Base-by-base conservation (phyloP, 768 basidiomycete genomes). In the Peribolospora kevripleyi region DNA sequence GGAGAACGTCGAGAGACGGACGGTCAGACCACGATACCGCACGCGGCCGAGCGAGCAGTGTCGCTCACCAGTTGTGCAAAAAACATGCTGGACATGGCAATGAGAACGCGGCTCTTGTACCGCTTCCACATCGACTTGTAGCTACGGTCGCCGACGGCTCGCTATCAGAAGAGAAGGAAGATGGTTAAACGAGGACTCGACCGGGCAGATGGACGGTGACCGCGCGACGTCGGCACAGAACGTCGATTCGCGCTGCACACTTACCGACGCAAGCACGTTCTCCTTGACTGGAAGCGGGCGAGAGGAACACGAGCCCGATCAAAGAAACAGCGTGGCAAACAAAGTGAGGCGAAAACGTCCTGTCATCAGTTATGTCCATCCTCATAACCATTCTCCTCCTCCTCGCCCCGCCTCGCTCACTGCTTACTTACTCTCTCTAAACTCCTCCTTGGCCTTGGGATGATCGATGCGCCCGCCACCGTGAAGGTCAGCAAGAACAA, bases 11-110 rank as follows among this genome's bases (percentile, higher is more conserved):
- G 25, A 14, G 43, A n/a, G 7, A 5, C 36, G 3, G 10, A 6
- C n/a, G 14, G 39, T 48, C 8, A n/a, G 5, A 5, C 48, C 36
- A 40, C 9, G 11, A 47, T 39, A 42, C 38, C 6, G 2, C 48
- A 61, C 25, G 25, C 25, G 25, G 25, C 25, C 25, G 25, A 25
- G 25, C 25, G 25, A 25, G 25, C 25, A 25, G 25, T 25, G 25
- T 37, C 5, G 73, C 84, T 57, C 59, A 86, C 87, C 64, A 93
- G 70, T 65, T 93, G 90, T 47, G 90, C 90, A 68, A 93, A 91
- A 46, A 84, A 83, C 66, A 93, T 90, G 54, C 85, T 85, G 14
- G 82, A 84, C 84, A 90, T 90, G 11, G 90, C 90, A 49, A 95
- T 76, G 59, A 93, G 65, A 8, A 97, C 87, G 42, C 88, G 74